Evolutionary conservation across 108 stramenopile genomes (phyloP).

Genomic region (Nitzschia putrida): DNA sequence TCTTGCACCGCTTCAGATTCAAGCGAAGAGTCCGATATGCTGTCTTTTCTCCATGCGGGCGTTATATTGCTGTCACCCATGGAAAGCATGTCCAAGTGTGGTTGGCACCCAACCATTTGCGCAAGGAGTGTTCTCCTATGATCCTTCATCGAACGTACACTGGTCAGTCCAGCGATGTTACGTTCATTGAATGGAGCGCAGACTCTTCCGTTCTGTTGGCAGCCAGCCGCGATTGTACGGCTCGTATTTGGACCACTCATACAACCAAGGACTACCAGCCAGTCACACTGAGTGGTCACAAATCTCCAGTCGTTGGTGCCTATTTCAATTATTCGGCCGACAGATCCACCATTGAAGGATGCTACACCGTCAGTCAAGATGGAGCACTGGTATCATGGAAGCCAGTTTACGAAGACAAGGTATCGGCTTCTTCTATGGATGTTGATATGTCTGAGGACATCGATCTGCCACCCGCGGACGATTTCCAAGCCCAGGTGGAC

Average conservation of each 20-base stretch:
- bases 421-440: not conserved
- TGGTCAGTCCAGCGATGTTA: conserved; percentile 86
- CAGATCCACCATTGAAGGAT: conserved; percentile 44
- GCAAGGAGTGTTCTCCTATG: conserved; percentile 92
- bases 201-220: conserved; percentile 87
- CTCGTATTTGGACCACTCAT: conserved; percentile 87
- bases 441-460: conserved; percentile 22
- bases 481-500: conserved; percentile 53
- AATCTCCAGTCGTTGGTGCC: conserved; percentile 71
- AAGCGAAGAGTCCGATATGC: conserved; percentile 79
- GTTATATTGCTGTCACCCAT: conserved; percentile 86
- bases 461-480: conserved; percentile 39
- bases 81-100: conserved; percentile 95
- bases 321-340: conserved; percentile 64
- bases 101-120: conserved; percentile 76
- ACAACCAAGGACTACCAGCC: conserved; percentile 79
- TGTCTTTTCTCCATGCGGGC: conserved; percentile 88
- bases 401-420: conserved; percentile 33
- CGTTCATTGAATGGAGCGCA: conserved; percentile 82
- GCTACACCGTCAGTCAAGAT: conserved; percentile 86
- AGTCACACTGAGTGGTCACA: conserved; percentile 84
- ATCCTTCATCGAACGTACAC: conserved; percentile 89
- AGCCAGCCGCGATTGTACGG: conserved; percentile 81
- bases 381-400: conserved; percentile 92
- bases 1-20: conserved; percentile 93